phyloP scores from a whole-genome alignment of 192 early-diverging fungal species.

The Podila epicladia region DNA sequence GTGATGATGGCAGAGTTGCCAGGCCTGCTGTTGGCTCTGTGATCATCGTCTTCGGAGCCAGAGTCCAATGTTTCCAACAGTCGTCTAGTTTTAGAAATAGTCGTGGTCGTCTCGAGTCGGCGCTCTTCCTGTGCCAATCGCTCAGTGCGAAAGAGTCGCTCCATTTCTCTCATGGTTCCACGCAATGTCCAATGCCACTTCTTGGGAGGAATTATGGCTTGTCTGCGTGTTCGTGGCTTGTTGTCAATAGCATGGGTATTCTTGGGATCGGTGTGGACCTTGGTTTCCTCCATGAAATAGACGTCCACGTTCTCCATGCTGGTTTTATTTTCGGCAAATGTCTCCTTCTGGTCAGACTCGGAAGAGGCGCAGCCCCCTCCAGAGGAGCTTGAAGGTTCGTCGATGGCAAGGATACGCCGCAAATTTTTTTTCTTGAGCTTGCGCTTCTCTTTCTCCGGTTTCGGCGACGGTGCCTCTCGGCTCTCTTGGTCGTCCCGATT shows the following conservation, averaged over 20 bases:
- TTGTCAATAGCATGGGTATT: neutral
- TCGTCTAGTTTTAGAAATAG: too few relatives aligned
- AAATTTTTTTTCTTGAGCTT: slow-evolving; percentile 11
- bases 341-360: slow-evolving; percentile 39
- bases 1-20: neutral
- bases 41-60: too few relatives aligned
- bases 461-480: neutral
- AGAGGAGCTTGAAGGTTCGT: slow-evolving; percentile 37
- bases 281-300: neutral
- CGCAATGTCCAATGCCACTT: neutral
- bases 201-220: neutral
- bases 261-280: neutral
- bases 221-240: too few relatives aligned
- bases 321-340: neutral
- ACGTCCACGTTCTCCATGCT: neutral
- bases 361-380: slow-evolving; percentile 28
- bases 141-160: too few relatives aligned
- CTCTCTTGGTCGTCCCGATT: too few relatives aligned
- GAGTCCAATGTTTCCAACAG: too few relatives aligned
- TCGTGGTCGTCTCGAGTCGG: too few relatives aligned
- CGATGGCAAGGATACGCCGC: slow-evolving; percentile 17
- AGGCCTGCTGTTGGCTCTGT: neutral
- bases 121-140: too few relatives aligned
- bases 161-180: too few relatives aligned
- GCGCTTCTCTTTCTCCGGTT: neutral